phyloP scores from a whole-genome alignment of 768 basidiomycete species.

The Phaffia tasmanica region DNA sequence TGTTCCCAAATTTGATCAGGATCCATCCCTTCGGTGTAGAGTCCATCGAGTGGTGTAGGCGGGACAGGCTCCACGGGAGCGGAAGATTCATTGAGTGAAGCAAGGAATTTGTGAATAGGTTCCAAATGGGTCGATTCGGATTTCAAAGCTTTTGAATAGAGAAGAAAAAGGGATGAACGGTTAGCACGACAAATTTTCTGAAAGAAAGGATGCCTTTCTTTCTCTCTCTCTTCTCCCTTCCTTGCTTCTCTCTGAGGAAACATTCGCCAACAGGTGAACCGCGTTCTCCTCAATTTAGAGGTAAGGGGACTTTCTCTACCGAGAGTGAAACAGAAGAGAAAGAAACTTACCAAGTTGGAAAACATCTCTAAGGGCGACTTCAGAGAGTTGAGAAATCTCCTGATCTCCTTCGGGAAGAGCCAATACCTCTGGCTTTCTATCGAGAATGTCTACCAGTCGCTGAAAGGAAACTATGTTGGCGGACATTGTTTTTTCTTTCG shows the following conservation, averaged over 20 bases:
- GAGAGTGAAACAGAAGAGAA: background rate
- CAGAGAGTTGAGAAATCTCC: slow-evolving; percentile 30
- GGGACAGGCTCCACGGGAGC: slow-evolving; percentile 26
- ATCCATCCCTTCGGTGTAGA: slow-evolving; percentile 58
- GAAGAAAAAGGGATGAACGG: background rate
- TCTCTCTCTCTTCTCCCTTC: too few species aligned
- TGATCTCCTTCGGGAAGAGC: slow-evolving; percentile 31
- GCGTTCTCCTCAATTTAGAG: slow-evolving; percentile 1
- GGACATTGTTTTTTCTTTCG: background rate
- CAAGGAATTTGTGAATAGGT: slow-evolving; percentile 55
- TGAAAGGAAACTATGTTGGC: slow-evolving; percentile 7
- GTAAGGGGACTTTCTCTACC: slow-evolving; percentile 49
- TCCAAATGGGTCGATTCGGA: slow-evolving; percentile 57
- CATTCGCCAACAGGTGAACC: too few species aligned
- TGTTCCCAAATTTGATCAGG: slow-evolving; percentile 89
- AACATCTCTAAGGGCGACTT: slow-evolving; percentile 35
- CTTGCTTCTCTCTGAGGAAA: too few species aligned
- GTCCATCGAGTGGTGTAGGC: slow-evolving; percentile 59
- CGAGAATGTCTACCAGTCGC: slow-evolving; percentile 28
- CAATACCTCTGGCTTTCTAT: slow-evolving; percentile 29
- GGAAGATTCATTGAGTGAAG: slow-evolving; percentile 44
- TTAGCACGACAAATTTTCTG: background rate
- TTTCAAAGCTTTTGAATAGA: slow-evolving; percentile 46
- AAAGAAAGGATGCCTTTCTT: background rate
- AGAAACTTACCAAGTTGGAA: slow-evolving; percentile 38